Percentiles rank a stretch among this genome's conserved stretches.
phyloP scores from a whole-genome alignment of 2,329 filamentous ascomycete species.

The Ampelomyces quisqualis region DNA sequence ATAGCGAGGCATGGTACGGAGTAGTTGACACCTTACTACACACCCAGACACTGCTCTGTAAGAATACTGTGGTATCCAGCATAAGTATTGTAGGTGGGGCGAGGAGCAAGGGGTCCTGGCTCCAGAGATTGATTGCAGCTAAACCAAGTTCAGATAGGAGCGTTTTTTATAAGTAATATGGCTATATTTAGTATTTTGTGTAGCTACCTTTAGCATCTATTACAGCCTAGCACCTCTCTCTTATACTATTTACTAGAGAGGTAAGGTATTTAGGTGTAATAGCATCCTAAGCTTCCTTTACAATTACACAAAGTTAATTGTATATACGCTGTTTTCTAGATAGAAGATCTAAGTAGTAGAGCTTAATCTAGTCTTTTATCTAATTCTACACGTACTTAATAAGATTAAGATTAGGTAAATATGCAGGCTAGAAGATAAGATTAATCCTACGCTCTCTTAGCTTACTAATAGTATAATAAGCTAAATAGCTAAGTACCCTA shows the following conservation, averaged over 20 bases:
- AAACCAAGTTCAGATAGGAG: neutral
- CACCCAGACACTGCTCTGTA: too few relatives aligned
- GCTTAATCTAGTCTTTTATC: neutral
- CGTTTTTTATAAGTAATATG: too few relatives aligned
- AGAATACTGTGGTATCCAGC: neutral
- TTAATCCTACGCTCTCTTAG: neutral
- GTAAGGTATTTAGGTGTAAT: neutral
- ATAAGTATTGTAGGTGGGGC: constrained; percentile 1
- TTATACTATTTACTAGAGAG: neutral
- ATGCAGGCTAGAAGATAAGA: neutral
- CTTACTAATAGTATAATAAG: neutral
- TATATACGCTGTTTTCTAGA: neutral
- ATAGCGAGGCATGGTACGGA: too few relatives aligned
- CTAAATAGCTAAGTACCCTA: neutral
- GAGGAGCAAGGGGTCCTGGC: constrained; percentile 1
- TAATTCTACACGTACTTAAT: neutral
- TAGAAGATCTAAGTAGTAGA: neutral
- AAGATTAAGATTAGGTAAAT: neutral
- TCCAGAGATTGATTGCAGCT: neutral
- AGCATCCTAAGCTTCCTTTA: neutral
- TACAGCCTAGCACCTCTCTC: neutral
- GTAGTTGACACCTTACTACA: too few relatives aligned
- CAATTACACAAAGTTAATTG: neutral
- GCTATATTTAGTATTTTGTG: neutral
- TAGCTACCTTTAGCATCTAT: neutral